phyloP scores from a whole-genome alignment of 495 filamentous ascomycete species.

The Pyrenula massariospora region DNA sequence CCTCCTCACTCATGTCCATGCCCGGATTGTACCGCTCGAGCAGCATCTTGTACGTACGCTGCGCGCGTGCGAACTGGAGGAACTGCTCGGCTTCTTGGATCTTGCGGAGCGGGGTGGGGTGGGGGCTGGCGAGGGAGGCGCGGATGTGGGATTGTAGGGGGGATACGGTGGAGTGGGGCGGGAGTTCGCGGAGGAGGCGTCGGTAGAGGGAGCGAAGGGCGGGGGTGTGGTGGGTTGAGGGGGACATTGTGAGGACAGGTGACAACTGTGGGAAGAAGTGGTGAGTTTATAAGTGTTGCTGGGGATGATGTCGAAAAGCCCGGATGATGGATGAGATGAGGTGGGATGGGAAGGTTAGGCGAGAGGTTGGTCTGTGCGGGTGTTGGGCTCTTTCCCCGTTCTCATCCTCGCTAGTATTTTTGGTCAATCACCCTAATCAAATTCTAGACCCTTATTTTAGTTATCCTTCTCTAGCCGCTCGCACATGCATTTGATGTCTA shows the following conservation, averaged over 20 bases:
- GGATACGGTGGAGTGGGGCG: conserved; percentile 44
- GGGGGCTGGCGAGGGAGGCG: conserved; percentile 37
- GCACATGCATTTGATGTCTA: too few relatives aligned
- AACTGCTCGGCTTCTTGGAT: conserved; percentile 62
- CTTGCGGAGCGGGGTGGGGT: conserved; percentile 37
- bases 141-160: conserved; percentile 10
- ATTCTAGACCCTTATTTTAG: too few relatives aligned
- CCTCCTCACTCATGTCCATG: conserved; percentile 73
- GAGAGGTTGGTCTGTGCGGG: too few relatives aligned
- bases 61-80: conserved; percentile 66
- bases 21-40: conserved; percentile 90
- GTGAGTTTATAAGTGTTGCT: too few relatives aligned
- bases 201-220: conserved; percentile 75
- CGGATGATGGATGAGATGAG: too few relatives aligned
- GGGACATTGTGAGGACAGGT: neutral
- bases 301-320: too few relatives aligned
- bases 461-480: too few relatives aligned
- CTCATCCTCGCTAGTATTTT: too few relatives aligned
- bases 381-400: too few relatives aligned
- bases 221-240: conserved; percentile 11
- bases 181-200: conserved; percentile 81
- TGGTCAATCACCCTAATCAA: too few relatives aligned
- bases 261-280: too few relatives aligned
- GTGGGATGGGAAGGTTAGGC: too few relatives aligned
- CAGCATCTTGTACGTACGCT: conserved; percentile 66